Conservation (phyloP, 2,329 filamentous ascomycete species). For the Talaromyces atroroseus region DNA sequence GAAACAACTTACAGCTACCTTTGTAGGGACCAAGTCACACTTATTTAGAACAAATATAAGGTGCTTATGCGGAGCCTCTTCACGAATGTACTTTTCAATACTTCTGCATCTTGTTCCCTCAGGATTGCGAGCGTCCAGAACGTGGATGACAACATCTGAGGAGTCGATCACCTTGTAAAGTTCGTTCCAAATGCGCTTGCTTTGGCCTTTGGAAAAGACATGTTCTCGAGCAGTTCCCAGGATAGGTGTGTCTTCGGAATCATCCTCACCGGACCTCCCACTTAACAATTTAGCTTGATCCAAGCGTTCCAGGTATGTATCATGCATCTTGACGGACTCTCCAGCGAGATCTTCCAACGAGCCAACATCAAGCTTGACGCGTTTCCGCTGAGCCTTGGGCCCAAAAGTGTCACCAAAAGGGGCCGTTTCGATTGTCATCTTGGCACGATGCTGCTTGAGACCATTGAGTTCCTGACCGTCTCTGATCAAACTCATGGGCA, state of each 20-base stretch:
- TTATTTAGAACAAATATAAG: conserved; percentile 86
- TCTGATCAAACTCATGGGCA: conserved; percentile 89
- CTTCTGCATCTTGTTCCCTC: conserved; percentile 83
- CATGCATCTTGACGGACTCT: conserved; percentile 72
- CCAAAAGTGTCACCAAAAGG: conserved; percentile 89
- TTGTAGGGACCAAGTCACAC: conserved; percentile 86
- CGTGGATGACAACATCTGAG: conserved; percentile 92
- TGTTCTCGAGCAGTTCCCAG: conserved; percentile 68
- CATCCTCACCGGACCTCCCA: conserved; percentile 59
- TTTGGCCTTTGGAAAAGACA: conserved; percentile 91
- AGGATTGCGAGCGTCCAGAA: conserved; percentile 83
- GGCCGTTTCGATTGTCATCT: conserved; percentile 83
- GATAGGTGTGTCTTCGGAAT: conserved; percentile 41
- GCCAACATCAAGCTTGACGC: conserved; percentile 80
- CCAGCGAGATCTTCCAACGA: conserved; percentile 77
- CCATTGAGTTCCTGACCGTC: conserved; percentile 69
- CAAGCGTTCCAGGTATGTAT: conserved; percentile 71
- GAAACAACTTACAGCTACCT: conserved; percentile 76
- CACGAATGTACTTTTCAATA: conserved; percentile 86
- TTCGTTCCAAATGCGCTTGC: conserved; percentile 96
- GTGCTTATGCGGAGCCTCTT: conserved; percentile 95
- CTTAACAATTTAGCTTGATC: conserved; percentile 74
- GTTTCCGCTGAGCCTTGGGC: conserved; percentile 85
- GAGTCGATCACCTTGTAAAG: conserved; percentile 93
- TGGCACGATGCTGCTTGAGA: conserved; percentile 85